Conservation (phyloP, 169 alveolate species). For the Plasmodium gonderi region DNA sequence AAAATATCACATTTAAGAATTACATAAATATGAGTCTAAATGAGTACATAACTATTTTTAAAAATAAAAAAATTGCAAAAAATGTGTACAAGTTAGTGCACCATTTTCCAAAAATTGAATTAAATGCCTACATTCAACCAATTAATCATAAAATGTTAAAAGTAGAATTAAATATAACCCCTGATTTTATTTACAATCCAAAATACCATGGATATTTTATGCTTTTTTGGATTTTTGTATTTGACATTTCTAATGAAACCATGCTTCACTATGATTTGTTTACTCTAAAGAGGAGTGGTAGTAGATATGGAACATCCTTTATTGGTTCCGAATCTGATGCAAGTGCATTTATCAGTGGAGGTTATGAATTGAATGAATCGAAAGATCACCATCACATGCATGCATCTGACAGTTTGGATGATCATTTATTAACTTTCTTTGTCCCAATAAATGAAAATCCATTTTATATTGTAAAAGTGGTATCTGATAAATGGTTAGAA, state of each 20-base stretch:
- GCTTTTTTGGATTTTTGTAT: conserved; percentile 96
- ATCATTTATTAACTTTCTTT: conserved; percentile 92
- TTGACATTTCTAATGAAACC: conserved; percentile 96
- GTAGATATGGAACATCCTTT: too few relatives aligned
- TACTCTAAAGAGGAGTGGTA: conserved; percentile 76
- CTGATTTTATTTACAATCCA: conserved; percentile 96
- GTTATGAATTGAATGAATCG: background rate
- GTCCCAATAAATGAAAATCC: conserved; percentile 96
- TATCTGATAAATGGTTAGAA: conserved; percentile 94
- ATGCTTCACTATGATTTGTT: conserved; percentile 95
- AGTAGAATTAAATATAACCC: conserved; percentile 93
- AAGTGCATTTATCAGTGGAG: too few relatives aligned
- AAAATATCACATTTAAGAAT: conserved; percentile 96
- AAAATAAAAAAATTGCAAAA: conserved; percentile 92
- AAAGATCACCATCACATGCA: background rate
- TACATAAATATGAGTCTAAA: conserved; percentile 94
- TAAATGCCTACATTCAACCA: conserved; percentile 96
- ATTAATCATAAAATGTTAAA: conserved; percentile 95
- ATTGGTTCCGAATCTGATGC: background rate
- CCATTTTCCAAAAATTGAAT: conserved; percentile 94
- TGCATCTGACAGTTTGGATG: conserved; percentile 69
- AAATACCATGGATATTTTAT: conserved; percentile 95
- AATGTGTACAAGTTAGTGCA: conserved; percentile 91
- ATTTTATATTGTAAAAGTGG: conserved; percentile 94
- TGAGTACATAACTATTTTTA: conserved; percentile 95